A percentile compares a stretch with the other conserved stretches of the same genome.
phyloP scores from a whole-genome alignment of 352 stramenopile species.

The Globisporangium viniferum region DNA sequence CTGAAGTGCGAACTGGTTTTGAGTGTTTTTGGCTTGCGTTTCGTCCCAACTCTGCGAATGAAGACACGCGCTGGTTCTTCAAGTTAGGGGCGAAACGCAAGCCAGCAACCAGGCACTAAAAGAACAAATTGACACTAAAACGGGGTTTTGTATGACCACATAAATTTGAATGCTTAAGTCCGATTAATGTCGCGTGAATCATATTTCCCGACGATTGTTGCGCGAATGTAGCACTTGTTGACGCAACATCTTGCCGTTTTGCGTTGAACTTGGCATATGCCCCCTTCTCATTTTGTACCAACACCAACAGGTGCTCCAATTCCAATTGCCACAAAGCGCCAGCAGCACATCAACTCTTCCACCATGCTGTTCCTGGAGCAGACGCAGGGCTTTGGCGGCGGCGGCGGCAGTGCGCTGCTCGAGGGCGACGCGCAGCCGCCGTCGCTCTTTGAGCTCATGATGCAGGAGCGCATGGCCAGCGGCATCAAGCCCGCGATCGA shows the following conservation, averaged over 20 bases:
- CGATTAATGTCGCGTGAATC: too few relatives aligned
- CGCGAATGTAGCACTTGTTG: not conserved
- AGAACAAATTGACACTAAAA: too few relatives aligned
- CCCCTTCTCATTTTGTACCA: not conserved
- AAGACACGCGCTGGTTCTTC: not conserved
- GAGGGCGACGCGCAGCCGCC: slow-evolving; percentile 23
- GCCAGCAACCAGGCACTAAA: too few relatives aligned
- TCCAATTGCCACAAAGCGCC: not conserved
- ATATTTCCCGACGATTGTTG: not conserved
- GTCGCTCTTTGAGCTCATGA: slow-evolving; percentile 85
- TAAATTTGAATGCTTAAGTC: too few relatives aligned
- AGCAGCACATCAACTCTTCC: not conserved
- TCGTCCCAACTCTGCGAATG: slow-evolving; percentile 9
- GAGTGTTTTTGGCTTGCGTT: not conserved
- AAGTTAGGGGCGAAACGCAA: too few relatives aligned
- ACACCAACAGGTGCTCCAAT: not conserved
- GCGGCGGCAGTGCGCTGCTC: slow-evolving; percentile 5
- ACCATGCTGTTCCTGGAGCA: slow-evolving; percentile 81
- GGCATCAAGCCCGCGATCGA: slow-evolving; percentile 74
- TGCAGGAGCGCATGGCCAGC: slow-evolving; percentile 81
- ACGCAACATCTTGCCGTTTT: slow-evolving; percentile 3
- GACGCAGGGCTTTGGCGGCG: slow-evolving; percentile 59
- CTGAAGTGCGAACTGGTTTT: not conserved
- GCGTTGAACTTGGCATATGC: not conserved
- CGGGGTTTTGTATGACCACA: too few relatives aligned